Conservation (phyloP, 305 asterid genomes). For the Fraxinus sp. region DNA sequence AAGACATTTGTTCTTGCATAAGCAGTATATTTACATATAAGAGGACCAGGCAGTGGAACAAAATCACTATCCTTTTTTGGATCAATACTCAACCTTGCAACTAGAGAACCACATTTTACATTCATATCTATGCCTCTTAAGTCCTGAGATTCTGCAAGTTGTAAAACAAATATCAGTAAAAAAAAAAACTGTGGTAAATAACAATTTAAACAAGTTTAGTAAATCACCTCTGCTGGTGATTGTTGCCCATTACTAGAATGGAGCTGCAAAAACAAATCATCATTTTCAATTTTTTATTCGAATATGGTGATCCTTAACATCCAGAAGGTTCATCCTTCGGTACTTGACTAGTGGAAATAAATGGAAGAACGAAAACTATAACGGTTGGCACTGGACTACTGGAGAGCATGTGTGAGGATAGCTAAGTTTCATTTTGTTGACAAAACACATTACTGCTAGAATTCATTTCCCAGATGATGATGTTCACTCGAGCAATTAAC, state of each 20-base stretch:
- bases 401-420: background rate
- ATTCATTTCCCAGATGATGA: background rate
- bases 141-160: conserved; percentile 53
- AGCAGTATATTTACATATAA: conserved; percentile 90
- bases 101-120: conserved; percentile 54
- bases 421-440: background rate
- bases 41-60: conserved; percentile 90
- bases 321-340: background rate
- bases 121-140: conserved; percentile 42
- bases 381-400: background rate
- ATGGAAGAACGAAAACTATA: background rate
- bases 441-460: background rate
- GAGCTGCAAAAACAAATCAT: conserved; percentile 57
- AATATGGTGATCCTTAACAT: conserved; percentile 5
- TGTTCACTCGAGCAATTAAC: background rate
- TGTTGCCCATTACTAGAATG: conserved; percentile 71
- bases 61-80: conserved; percentile 69
- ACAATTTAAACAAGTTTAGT: conserved; percentile 18
- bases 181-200: conserved; percentile 7
- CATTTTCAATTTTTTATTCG: conserved; percentile 11
- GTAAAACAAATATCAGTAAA: conserved; percentile 23
- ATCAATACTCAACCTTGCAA: conserved; percentile 77
- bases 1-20: conserved; percentile 81
- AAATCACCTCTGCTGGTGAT: conserved; percentile 61
- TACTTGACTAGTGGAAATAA: conserved; percentile 1